Evolutionary conservation across 352 stramenopile species (phyloP).

Genomic region (Phytophthora citrophthora): DNA sequence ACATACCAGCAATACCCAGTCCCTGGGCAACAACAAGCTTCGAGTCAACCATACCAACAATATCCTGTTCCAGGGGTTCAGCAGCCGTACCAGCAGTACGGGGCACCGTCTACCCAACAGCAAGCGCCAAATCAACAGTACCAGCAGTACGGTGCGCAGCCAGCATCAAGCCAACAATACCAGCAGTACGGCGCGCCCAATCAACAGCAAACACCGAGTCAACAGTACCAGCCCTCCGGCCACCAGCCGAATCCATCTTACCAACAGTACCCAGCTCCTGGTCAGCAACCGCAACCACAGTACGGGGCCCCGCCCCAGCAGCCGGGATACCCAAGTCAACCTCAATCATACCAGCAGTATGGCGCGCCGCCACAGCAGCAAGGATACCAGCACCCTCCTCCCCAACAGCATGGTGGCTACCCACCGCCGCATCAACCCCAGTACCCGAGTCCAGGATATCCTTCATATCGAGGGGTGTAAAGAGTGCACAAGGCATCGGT

Average conservation of each 20-base stretch:
- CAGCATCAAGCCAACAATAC: background rate
- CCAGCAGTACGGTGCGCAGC: no score
- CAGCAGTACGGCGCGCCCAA: background rate
- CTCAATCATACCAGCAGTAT: conserved; percentile 14
- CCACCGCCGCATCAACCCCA: conserved; percentile 27
- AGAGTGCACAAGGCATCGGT: no score
- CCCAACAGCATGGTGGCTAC: conserved; percentile 31
- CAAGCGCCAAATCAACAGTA: background rate
- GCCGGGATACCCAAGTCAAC: conserved; percentile 6
- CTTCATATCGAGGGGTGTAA: conserved; percentile 36
- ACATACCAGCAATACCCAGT: conserved; percentile 4
- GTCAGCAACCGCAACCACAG: conserved; percentile 12
- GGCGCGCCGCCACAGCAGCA: conserved; percentile 18
- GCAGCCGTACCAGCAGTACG: background rate
- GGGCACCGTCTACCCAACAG: background rate
- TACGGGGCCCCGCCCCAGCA: conserved; percentile 8
- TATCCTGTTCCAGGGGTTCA: background rate
- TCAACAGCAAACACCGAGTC: no score
- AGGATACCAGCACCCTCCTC: conserved; percentile 42
- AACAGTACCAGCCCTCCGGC: no score
- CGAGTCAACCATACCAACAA: conserved; percentile 3
- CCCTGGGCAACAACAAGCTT: conserved; percentile 9
- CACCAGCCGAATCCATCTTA: no score
- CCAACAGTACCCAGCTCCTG: no score
- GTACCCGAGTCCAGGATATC: conserved; percentile 35